Conservation (phyloP, 2,329 filamentous ascomycete genomes). For the Cladosporium sphaerospermum region DNA sequence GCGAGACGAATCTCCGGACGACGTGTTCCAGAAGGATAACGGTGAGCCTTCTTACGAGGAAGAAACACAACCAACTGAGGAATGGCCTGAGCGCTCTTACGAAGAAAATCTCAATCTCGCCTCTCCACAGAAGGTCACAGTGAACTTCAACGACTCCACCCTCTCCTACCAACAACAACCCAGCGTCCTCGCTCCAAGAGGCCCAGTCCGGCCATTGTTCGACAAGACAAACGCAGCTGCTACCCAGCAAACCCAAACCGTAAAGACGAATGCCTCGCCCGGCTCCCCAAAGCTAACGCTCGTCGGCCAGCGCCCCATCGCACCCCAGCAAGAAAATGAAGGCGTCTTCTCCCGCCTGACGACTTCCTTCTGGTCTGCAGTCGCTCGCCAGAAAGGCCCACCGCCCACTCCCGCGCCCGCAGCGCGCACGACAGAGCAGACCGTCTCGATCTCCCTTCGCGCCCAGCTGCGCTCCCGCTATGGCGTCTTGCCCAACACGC, state of each 20-base stretch:
- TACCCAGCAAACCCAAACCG: constrained; percentile 22
- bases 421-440: constrained; percentile 9
- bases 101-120: constrained; percentile 31
- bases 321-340: not conserved
- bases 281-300: constrained; percentile 1
- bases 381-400: constrained; percentile 20
- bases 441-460: constrained; percentile 19
- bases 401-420: constrained; percentile 10
- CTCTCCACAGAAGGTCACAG: constrained; percentile 29
- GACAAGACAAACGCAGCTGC: constrained; percentile 24
- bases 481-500: constrained; percentile 25
- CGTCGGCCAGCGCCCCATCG: not conserved
- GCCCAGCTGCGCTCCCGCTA: constrained; percentile 28
- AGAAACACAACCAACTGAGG: not conserved
- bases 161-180: constrained; percentile 9
- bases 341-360: constrained; percentile 22
- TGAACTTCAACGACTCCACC: constrained; percentile 31
- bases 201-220: constrained; percentile 22
- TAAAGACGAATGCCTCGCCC: not conserved
- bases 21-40: not conserved
- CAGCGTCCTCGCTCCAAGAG: constrained; percentile 12
- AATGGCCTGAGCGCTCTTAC: constrained; percentile 19
- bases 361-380: constrained; percentile 25
- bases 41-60: constrained; percentile 7
- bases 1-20: not conserved